Percentiles rank a stretch among this genome's conserved stretches.
Evolutionary conservation across 305 asterid genomes (phyloP).

Genomic region (Solanum hybrid): DNA sequence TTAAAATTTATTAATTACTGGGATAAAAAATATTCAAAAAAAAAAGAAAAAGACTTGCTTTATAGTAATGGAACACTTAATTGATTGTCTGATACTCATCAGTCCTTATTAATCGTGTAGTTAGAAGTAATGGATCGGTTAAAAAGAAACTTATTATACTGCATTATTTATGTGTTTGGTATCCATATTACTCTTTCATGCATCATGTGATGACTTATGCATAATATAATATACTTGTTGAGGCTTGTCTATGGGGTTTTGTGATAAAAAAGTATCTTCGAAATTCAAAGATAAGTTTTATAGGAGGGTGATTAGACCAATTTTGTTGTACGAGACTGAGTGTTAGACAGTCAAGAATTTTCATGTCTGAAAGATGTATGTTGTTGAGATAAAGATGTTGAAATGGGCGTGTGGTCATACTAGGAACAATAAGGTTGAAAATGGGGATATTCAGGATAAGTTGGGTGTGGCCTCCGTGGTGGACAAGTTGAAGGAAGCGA

Average conservation of each 20-base stretch:
- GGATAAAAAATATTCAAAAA: background rate
- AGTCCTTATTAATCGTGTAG: background rate
- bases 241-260: background rate
- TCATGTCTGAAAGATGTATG: background rate
- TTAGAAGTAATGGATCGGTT: background rate
- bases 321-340: too few relatives aligned
- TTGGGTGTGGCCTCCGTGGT: fast-evolving
- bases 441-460: background rate
- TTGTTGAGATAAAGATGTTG: background rate
- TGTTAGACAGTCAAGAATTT: fast-evolving
- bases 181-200: background rate
- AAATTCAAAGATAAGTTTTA: too few relatives aligned
- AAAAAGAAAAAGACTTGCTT: too few relatives aligned
- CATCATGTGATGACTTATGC: background rate
- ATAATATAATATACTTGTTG: background rate
- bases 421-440: background rate
- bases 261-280: background rate
- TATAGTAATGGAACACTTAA: background rate
- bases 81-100: background rate
- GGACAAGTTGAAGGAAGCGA: background rate
- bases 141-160: background rate
- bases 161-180: background rate
- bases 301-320: too few relatives aligned
- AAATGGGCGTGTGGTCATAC: background rate
- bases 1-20: background rate